Evolutionary conservation across 1,139 yeast genomes (phyloP), one percentile per base, ranked within the genome.

Genomic region (Blastobotrys elegans): DNA sequence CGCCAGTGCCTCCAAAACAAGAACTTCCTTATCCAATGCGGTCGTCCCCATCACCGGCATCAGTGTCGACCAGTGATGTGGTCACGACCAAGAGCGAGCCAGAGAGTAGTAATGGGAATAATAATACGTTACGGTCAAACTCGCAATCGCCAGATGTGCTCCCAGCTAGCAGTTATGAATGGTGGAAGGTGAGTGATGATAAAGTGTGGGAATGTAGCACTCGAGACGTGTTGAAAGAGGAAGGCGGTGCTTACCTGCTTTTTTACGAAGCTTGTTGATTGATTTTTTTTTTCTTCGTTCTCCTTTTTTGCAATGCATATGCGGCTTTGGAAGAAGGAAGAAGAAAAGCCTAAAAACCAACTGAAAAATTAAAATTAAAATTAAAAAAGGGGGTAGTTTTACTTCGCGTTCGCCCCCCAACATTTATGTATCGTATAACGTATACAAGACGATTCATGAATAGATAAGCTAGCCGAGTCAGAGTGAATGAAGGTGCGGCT

Each of bases 171-270:
- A 5, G n/a, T 7, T 32, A 38, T 49, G 73, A 76, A 16, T 90
- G 79, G 70, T 90, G 97, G 97, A 75, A 86, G 57, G 79, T 89
- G 26, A 86, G 94, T 54, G 97, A 90, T 65, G 74, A 87, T 2
- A 72, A 70, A 35, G 78, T 84, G 3, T 68, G 77, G 43, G 96
- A 88, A 61, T 81, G 77, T 24, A 72, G 78, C n/a, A 66, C 71
- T 13, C 67, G 71, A 1, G 77, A 82, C 17, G 87, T 88, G 1
- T 68, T 87, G 47, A 71, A 71, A 50, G 96, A 88, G 60, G 79
- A 79, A 33, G 71, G 80, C 14, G 86, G 85, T 18, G 96, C 80
- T 2, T 90, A 90, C 65, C 77, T 90, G 83, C 68, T 90, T 50
- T 84, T 85, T 59, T 90, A 86, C 61, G 96, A 90, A 39, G 34